These are phyloP conservation scores for Chenopodium berlandieri DNA, from an alignment of 148 eudicot species.

Conservation along the genomic window DNA sequence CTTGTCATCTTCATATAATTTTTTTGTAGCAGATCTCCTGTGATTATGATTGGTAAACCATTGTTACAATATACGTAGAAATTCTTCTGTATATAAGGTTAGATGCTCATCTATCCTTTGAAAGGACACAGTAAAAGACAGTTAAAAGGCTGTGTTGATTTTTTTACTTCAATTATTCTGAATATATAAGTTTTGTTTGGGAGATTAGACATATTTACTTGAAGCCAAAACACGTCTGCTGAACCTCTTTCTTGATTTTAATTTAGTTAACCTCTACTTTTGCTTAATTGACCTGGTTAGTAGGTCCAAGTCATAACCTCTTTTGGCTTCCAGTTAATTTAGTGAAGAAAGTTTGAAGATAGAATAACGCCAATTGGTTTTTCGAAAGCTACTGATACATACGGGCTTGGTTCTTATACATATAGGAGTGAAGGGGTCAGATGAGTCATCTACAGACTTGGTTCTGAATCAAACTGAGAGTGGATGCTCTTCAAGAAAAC, in stretches of 20 bases:
- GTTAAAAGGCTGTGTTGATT: background rate
- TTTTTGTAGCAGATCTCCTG: background rate
- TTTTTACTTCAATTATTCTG: background rate
- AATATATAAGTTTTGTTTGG: background rate
- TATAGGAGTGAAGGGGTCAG: constrained; percentile 33
- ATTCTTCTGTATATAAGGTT: no score
- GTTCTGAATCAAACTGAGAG: constrained; percentile 35
- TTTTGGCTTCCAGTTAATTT: constrained; percentile 27
- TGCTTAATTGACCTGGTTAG: constrained; percentile 3
- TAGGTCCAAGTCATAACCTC: constrained; percentile 18
- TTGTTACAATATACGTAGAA: no score
- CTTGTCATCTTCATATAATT: background rate
- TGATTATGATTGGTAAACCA: background rate
- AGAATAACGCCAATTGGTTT: constrained; percentile 24
- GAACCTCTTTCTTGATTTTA: background rate
- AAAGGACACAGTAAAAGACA: no score
- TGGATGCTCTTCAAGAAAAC: constrained; percentile 39
- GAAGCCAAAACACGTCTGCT: background rate
- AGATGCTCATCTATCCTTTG: no score
- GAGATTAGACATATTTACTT: no score
- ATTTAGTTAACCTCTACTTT: constrained; percentile 1
- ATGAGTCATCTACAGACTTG: constrained; percentile 33
- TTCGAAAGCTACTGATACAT: constrained; percentile 35
- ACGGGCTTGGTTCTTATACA: constrained; percentile 5
- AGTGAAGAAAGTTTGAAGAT: constrained; percentile 28